Percentiles rank a stretch among this genome's conserved stretches.
Conservation (phyloP, 345 rosid genomes). For the Lepidium africanum region DNA sequence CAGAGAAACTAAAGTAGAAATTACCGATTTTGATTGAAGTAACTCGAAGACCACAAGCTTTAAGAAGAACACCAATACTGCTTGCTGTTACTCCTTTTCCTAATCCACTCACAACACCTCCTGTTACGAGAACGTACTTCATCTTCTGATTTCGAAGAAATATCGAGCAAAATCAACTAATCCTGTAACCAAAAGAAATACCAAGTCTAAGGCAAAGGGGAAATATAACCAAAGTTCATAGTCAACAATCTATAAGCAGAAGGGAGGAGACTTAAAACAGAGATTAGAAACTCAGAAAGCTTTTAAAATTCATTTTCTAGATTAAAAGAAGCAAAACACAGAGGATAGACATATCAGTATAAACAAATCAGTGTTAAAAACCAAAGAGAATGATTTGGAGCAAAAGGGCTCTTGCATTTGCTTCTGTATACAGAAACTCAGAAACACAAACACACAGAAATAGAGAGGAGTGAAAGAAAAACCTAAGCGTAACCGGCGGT, state of each 20-base stretch:
- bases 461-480: not conserved
- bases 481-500: conserved; percentile 3
- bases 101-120: conserved; percentile 67
- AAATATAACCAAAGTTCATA: not conserved
- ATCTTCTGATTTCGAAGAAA: not conserved
- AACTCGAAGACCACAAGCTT: conserved; percentile 74
- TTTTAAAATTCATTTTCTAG: not conserved
- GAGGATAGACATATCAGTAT: not conserved
- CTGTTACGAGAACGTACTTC: conserved; percentile 60
- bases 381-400: not conserved
- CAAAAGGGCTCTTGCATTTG: conserved; percentile 9
- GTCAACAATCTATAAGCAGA: not conserved
- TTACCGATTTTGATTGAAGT: conserved; percentile 78
- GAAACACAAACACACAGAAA: not conserved
- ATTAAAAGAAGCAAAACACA: not conserved
- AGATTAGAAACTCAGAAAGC: not conserved
- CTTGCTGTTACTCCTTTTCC: conserved; percentile 73
- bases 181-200: not conserved
- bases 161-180: not conserved
- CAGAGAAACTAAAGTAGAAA: not conserved
- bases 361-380: not conserved
- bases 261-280: not conserved
- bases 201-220: not conserved
- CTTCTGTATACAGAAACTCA: not conserved
- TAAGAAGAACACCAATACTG: conserved; percentile 58